These are phyloP conservation scores for Phycomyces nitens DNA, from an alignment of 192 early-diverging fungal genomes.

Conservation along the genomic window DNA sequence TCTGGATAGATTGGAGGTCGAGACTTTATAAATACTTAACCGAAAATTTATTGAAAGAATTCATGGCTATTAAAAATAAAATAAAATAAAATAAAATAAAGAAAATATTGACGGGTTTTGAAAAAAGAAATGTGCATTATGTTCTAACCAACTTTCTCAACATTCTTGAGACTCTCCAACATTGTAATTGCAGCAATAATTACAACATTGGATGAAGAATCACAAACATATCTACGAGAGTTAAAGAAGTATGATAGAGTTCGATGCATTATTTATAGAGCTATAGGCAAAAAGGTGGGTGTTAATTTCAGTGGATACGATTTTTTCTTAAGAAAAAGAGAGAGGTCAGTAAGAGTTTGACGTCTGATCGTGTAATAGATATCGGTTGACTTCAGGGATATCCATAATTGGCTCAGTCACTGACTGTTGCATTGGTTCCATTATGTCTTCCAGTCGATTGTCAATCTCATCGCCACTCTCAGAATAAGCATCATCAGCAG, in stretches of 20 bases:
- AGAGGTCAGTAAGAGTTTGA: neutral
- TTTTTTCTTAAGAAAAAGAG: neutral
- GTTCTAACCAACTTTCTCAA: too few relatives aligned
- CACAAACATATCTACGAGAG: too few relatives aligned
- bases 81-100: too few relatives aligned
- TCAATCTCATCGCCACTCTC: slow-evolving; percentile 31
- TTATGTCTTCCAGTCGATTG: slow-evolving; percentile 21
- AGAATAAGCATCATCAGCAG: neutral
- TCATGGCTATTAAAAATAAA: too few relatives aligned
- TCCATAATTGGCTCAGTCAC: neutral
- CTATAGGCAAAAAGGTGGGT: neutral
- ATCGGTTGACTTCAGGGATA: neutral
- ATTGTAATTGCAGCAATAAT: too few relatives aligned
- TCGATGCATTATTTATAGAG: slow-evolving; percentile 1
- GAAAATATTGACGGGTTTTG: too few relatives aligned
- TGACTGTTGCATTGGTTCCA: slow-evolving; percentile 3
- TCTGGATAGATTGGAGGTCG: too few relatives aligned
- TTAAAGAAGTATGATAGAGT: neutral
- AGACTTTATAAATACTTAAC: too few relatives aligned
- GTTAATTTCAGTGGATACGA: neutral
- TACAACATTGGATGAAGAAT: too few relatives aligned
- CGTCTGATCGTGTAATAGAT: neutral
- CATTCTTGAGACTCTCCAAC: too few relatives aligned
- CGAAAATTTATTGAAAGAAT: too few relatives aligned
- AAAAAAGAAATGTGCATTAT: too few relatives aligned